These are phyloP conservation scores for Prunus armeniaca DNA, from an alignment of 306 rosid species.

Conservation along the genomic window DNA sequence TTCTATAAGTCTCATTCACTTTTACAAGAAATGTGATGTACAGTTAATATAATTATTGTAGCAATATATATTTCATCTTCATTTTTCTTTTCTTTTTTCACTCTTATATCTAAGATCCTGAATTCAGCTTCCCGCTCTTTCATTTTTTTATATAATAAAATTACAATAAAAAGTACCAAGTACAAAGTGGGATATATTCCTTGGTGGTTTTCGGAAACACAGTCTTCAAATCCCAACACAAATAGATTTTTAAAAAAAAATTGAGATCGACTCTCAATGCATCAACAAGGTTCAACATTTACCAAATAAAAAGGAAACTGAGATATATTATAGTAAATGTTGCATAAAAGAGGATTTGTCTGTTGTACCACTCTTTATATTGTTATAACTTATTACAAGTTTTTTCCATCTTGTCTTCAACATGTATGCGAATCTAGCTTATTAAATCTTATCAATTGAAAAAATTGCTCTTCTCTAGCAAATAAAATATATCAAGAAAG, in stretches of 20 bases:
- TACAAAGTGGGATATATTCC: background rate
- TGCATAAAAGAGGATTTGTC: background rate
- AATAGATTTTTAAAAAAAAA: background rate
- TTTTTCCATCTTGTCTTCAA: constrained; percentile 2
- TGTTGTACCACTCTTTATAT: background rate
- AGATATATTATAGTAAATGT: background rate
- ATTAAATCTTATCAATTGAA: background rate
- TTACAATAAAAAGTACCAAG: background rate
- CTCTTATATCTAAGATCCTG: too few species aligned
- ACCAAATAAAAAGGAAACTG: background rate
- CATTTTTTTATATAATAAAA: too few species aligned
- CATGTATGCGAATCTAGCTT: background rate
- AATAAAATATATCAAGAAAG: background rate
- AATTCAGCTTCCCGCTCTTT: accelerated
- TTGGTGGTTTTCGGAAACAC: background rate
- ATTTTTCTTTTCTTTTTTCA: too few species aligned
- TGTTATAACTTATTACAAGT: background rate
- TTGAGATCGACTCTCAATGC: background rate
- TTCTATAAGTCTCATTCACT: background rate
- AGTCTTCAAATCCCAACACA: background rate
- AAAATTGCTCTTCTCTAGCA: background rate
- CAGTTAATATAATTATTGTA: background rate
- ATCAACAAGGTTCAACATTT: background rate
- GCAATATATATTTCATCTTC: too few species aligned
- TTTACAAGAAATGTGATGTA: background rate